Evolutionary conservation across 192 early-diverging fungal species (phyloP), one percentile per base, ranked within the genome.

Genomic region (Coemansia sp.): DNA sequence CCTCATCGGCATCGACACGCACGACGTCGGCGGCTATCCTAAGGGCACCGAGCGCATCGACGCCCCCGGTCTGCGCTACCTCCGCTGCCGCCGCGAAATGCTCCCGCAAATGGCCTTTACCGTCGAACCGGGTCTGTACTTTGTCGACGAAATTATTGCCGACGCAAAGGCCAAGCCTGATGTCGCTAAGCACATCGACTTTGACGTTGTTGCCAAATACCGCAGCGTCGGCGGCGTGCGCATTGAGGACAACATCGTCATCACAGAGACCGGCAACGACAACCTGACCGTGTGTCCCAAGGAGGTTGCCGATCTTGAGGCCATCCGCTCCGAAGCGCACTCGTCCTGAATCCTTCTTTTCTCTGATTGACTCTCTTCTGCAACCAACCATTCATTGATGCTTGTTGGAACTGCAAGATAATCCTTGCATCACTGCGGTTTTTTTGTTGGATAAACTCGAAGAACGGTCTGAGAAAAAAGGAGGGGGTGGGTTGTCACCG

Each of bases 91-190:
- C 12, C 87, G 94, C 51, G 71, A 77, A 52, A 82, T 98, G 63
- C 80, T 86, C 41, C 81, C 87, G 16, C 91, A 91, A 23, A 94
- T 95, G 93, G 90, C 89, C 36, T 87, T 97, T 43, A 98, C 96
- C 2, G 92, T 95, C 24, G 96, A 98, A 77, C 96, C 96, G 20
- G 96, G 96, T 5, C 83, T 92, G 70, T 98, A 98, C 75, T 98
- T 98, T 84, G 91, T 93, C 51, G 91, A 93, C 63, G 88, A 86
- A 5, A 85, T 95, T 60, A 84, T 98, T 26, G 84, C 88, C 35
- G 74, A 77, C 14, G 90, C 91, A 5, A 73, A 89, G 34, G 71
- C 83, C 1, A 75, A 88, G 57, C 85, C 90, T 1, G 68, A 75
- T 7, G 63, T 87, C 14, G 84, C 84, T 35, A 59, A 87, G 68